Evolutionary conservation across 164 flowering plant genomes (phyloP).

Genomic region (Tinospora cordifolia): DNA sequence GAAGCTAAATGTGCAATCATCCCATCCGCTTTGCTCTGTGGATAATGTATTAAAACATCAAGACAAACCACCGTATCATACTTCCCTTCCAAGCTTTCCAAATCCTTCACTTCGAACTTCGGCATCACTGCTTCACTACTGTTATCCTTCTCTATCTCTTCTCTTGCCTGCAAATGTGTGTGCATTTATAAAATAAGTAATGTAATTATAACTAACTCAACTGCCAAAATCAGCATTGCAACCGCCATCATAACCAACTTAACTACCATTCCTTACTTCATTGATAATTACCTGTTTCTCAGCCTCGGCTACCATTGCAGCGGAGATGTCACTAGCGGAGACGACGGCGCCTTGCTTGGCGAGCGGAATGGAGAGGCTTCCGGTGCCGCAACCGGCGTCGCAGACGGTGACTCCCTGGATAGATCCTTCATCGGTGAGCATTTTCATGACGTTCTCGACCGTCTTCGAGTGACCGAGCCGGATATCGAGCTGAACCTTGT

Average conservation of each 20-base stretch:
- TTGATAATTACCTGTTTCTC: slow-evolving; percentile 41
- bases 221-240: neutral
- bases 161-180: slow-evolving; percentile 44
- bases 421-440: slow-evolving; percentile 65
- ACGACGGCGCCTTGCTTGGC: slow-evolving; percentile 85
- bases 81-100: slow-evolving; percentile 80
- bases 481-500: slow-evolving; percentile 82
- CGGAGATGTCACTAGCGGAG: slow-evolving; percentile 82
- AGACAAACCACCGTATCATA: slow-evolving; percentile 82
- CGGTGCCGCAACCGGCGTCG: slow-evolving; percentile 97
- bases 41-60: slow-evolving; percentile 94
- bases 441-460: slow-evolving; percentile 63
- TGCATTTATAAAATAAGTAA: no score
- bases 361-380: slow-evolving; percentile 69
- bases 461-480: slow-evolving; percentile 77
- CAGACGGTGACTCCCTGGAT: slow-evolving; percentile 67
- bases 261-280: neutral
- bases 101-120: slow-evolving; percentile 72
- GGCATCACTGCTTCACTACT: slow-evolving; percentile 39
- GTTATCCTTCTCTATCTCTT: slow-evolving; percentile 26
- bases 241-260: neutral
- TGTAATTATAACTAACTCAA: neutral
- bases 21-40: slow-evolving; percentile 87
- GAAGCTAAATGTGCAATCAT: slow-evolving; percentile 94
- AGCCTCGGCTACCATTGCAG: slow-evolving; percentile 95